These are phyloP conservation scores for Fusarium lyarnte DNA, from an alignment of 2,329 filamentous ascomycete genomes.

Conservation along the genomic window DNA sequence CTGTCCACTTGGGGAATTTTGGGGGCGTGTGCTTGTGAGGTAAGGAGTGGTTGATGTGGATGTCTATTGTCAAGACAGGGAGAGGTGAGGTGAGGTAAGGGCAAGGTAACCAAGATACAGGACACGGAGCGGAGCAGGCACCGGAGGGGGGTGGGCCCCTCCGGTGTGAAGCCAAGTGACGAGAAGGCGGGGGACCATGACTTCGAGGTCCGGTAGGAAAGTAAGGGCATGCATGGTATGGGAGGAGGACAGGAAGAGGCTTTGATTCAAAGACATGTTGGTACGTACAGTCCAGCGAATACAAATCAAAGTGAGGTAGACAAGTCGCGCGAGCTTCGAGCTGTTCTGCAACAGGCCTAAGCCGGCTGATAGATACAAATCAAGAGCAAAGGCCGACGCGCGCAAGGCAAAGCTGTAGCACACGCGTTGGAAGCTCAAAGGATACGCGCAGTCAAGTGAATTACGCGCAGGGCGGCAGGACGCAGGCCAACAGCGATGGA, in stretches of 20 bases:
- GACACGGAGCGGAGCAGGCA: slow-evolving; percentile 30
- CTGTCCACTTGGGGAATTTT: slow-evolving; percentile 34
- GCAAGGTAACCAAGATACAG: slow-evolving; percentile 24
- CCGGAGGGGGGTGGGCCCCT: slow-evolving; percentile 40
- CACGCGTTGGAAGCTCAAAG: slow-evolving; percentile 32
- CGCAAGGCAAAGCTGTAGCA: slow-evolving; percentile 23
- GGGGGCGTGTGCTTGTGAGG: slow-evolving; percentile 39
- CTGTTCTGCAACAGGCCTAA: slow-evolving; percentile 20
- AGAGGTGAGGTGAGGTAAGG: slow-evolving; percentile 5
- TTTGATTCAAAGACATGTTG: slow-evolving; percentile 4
- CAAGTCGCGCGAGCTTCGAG: slow-evolving; percentile 36
- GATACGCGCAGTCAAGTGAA: slow-evolving; percentile 34
- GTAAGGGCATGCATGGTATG: neutral
- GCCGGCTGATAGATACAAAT: slow-evolving; percentile 29
- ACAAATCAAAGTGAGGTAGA: slow-evolving; percentile 13
- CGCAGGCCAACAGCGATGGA: slow-evolving; percentile 13
- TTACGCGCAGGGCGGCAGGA: slow-evolving; percentile 30
- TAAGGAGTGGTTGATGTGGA: slow-evolving; percentile 37
- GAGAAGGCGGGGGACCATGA: slow-evolving; percentile 16
- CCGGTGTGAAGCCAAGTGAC: slow-evolving; percentile 19
- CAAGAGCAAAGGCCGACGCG: slow-evolving; percentile 30
- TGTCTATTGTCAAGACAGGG: slow-evolving; percentile 23
- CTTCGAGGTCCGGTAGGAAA: slow-evolving; percentile 20
- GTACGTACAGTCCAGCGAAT: slow-evolving; percentile 32
- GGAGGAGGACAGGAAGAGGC: neutral